Evolutionary conservation across 2,329 filamentous ascomycete species (phyloP).

Genomic region (Huntiella moniliformis): DNA sequence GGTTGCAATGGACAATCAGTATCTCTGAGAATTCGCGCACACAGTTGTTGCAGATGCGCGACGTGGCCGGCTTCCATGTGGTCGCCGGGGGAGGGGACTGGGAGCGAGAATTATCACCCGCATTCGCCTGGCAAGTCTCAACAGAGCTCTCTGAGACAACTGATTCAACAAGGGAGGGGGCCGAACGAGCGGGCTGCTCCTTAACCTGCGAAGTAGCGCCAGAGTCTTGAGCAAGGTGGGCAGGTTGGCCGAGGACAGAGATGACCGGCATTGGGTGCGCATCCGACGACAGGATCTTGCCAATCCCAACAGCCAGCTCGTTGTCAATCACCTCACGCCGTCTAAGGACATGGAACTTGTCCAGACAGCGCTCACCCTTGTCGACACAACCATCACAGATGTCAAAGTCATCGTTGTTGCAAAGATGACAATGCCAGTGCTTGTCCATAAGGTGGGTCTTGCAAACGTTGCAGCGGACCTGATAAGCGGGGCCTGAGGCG

Average conservation of each 20-base stretch:
- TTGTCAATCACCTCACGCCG: not conserved
- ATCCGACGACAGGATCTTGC: not conserved
- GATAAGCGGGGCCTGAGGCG: conserved; percentile 33
- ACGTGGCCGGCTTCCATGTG: conserved; percentile 17
- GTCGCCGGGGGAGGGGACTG: conserved; percentile 1
- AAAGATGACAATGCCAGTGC: conserved; percentile 90
- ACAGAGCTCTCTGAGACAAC: no score
- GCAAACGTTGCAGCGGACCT: conserved; percentile 89
- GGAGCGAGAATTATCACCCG: no score
- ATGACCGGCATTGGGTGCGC: no score
- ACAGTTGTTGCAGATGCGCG: conserved; percentile 51
- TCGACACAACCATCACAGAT: conserved; percentile 68
- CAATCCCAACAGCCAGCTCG: not conserved
- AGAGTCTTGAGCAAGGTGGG: no score
- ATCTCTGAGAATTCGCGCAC: conserved; percentile 44
- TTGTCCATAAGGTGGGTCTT: conserved; percentile 56
- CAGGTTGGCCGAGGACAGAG: no score
- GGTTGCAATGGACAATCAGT: conserved; percentile 67
- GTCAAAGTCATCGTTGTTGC: conserved; percentile 86
- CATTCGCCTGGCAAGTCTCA: no score
- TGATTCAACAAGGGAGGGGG: no score
- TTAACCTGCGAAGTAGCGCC: no score
- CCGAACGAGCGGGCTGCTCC: no score
- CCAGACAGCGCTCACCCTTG: conserved; percentile 56
- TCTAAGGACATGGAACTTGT: conserved; percentile 48